Evolutionary conservation across 148 eudicot genomes (phyloP), one percentile per base, ranked within the genome.

Genomic region (Polygonum aviculare): DNA sequence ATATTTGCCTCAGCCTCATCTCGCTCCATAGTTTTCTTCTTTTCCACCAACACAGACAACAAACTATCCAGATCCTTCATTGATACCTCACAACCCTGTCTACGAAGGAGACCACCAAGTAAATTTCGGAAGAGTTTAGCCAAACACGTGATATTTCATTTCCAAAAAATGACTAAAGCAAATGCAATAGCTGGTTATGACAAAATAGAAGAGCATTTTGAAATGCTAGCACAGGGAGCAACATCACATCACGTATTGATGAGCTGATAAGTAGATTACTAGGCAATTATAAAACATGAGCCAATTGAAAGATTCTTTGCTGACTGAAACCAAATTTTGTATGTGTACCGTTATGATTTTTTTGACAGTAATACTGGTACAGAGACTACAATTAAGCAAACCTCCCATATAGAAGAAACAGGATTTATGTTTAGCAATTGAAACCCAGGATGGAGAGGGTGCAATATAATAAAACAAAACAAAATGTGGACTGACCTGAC

Each of bases 61-160:
- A 94, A 84, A 75, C 82, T 81, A 69, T 91, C 92, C 75, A 94
- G 82, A 74, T 94, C 98, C 87, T 90, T 94, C 5, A 90, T 73
- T 75, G 98, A 90, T 70, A 89, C 87, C 74, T 94, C 90, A 83
- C 89, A 88, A 82, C 89, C 98, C 97, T 94, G 93, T 86, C 89
- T 90, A 91, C 83, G 87, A 83, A 80, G 63, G 57, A 86, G 50
- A 85, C 60, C 74, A 79, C 74, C 75, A 81, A 82, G 82, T 85
- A 78, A 81, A 77, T 65, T 83, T 80, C 65, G 74, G 47, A 52
- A 22, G 69, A 39, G 47, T 49, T 33, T 52, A 52, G 44, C 72
- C 72, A 38, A 67, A 15, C 72, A 36, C 16, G 45, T 67, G 45
- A 36, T 36, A 1, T 51, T 50, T 50, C 16, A 14, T 35, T 3